Conservation (phyloP, 1,139 yeast species). For the Magnusiomyces suaveolens region DNA sequence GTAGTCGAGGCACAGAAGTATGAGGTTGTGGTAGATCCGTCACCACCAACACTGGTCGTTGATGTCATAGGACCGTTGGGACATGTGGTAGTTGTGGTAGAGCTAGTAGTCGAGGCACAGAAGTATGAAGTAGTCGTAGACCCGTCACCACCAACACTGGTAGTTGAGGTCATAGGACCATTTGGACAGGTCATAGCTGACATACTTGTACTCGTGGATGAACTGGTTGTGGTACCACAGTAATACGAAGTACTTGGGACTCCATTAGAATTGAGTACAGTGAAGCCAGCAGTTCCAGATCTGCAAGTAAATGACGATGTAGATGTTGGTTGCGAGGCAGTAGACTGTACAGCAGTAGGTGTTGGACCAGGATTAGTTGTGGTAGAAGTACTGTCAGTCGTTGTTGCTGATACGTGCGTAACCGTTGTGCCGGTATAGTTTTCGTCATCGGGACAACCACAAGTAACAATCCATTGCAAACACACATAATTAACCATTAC, state of each 20-base stretch:
- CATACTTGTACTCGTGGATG: background rate
- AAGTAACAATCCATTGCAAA: background rate
- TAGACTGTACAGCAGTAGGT: too few species aligned
- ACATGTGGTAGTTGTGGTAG: background rate
- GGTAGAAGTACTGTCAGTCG: background rate
- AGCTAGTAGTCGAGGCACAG: background rate
- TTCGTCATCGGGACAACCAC: background rate
- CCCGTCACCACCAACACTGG: background rate
- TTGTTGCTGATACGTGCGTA: background rate
- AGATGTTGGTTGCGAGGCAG: background rate
- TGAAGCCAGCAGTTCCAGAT: background rate
- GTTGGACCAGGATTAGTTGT: background rate
- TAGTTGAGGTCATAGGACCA: background rate
- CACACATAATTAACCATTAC: background rate
- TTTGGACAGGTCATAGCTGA: background rate
- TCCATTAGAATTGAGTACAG: background rate
- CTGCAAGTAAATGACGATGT: background rate
- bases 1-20: background rate
- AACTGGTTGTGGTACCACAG: background rate
- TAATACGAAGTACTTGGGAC: background rate
- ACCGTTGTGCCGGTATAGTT: background rate
- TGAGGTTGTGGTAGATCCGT: background rate
- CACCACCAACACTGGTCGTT: background rate
- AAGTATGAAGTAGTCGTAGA: background rate
- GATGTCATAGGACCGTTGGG: background rate